These are phyloP conservation scores for Aspergillus viridinutans DNA, from an alignment of 2,329 filamentous ascomycete genomes.

Conservation along the genomic window DNA sequence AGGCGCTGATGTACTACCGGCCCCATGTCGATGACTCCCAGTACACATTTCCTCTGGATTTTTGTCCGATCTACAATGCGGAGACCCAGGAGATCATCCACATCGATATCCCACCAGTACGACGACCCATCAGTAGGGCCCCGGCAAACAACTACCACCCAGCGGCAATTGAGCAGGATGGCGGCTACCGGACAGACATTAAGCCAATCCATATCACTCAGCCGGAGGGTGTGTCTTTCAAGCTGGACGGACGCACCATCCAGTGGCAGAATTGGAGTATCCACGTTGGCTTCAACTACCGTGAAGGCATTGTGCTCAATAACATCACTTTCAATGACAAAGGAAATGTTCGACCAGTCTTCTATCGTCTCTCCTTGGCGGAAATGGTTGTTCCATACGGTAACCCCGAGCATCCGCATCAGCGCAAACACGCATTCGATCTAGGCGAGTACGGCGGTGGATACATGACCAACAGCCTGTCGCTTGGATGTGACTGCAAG, in stretches of 20 bases:
- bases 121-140: conserved; percentile 69
- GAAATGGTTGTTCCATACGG: conserved; percentile 67
- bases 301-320: conserved; percentile 84
- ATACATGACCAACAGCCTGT: conserved; percentile 47
- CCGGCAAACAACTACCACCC: conserved; percentile 76
- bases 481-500: conserved; percentile 43
- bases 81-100: conserved; percentile 73
- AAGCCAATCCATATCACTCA: conserved; percentile 88
- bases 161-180: conserved; percentile 64
- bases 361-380: conserved; percentile 82
- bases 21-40: conserved; percentile 81
- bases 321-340: conserved; percentile 89
- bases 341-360: conserved; percentile 69
- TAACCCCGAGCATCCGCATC: conserved; percentile 47
- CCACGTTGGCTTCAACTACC: conserved; percentile 92
- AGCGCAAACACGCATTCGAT: conserved; percentile 47
- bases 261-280: conserved; percentile 93
- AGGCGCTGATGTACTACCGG: conserved; percentile 93
- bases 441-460: conserved; percentile 46
- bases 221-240: conserved; percentile 84
- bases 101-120: conserved; percentile 76
- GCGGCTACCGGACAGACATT: conserved; percentile 71
- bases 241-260: conserved; percentile 66
- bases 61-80: conserved; percentile 85
- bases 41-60: conserved; percentile 88